Conservation (phyloP, 345 rosid genomes). For the Salix koriyanagi region DNA sequence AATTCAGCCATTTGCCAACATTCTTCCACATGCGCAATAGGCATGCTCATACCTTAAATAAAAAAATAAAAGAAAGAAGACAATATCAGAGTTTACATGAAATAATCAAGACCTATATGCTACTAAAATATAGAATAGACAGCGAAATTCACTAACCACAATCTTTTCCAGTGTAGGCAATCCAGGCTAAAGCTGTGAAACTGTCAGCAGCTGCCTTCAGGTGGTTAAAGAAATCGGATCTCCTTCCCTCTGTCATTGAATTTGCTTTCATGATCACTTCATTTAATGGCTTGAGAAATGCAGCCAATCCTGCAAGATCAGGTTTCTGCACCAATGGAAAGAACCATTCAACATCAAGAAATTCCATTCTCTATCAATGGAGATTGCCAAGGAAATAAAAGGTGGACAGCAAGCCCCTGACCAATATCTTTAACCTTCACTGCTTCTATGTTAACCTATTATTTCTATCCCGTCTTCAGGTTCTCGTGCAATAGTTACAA, state of each 20-base stretch:
- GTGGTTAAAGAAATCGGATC: slow-evolving; percentile 88
- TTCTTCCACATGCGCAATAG: slow-evolving; percentile 93
- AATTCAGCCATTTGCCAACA: slow-evolving; percentile 99
- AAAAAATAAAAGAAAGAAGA: slow-evolving; percentile 8
- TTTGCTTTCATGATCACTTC: slow-evolving; percentile 71
- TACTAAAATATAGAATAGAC: neutral
- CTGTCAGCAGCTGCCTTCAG: slow-evolving; percentile 75
- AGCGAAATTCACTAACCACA: slow-evolving; percentile 54
- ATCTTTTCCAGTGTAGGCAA: slow-evolving; percentile 87
- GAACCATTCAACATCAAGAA: slow-evolving; percentile 1
- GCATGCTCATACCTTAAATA: slow-evolving; percentile 92
- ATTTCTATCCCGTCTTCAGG: neutral
- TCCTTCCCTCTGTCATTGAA: slow-evolving; percentile 71
- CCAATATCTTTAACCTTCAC: neutral
- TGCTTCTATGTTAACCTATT: neutral
- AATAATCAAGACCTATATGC: neutral
- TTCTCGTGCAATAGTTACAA: neutral
- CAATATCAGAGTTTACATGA: neutral
- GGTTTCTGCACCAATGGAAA: slow-evolving; percentile 63
- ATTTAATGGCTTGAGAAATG: slow-evolving; percentile 80
- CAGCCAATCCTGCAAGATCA: slow-evolving; percentile 60
- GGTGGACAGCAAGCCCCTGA: neutral
- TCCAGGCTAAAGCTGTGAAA: slow-evolving; percentile 85
- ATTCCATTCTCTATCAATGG: neutral
- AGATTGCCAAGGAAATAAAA: neutral